Percentiles rank a stretch among this genome's conserved stretches.
Evolutionary conservation across 1,284 basidiomycete species (phyloP).

Genomic region (Anthracocystis panici-leucophaei): DNA sequence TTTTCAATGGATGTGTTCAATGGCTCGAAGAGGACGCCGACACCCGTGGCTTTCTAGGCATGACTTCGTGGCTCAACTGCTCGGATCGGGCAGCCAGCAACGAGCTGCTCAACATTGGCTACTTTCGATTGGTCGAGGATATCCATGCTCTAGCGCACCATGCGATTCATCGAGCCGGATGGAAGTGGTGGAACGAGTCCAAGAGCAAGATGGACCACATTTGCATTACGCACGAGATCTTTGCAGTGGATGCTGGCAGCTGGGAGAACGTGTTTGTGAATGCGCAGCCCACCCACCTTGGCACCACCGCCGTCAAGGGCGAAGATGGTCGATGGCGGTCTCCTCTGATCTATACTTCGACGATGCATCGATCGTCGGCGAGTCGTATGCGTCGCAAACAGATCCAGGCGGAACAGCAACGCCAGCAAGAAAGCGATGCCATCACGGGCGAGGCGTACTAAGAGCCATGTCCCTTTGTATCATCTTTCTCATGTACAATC

Average conservation of each 20-base stretch:
- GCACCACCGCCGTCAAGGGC: constrained; percentile 19
- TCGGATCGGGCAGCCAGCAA: constrained; percentile 23
- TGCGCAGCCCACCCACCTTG: constrained; percentile 28
- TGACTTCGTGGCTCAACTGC: constrained; percentile 37
- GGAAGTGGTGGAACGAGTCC: constrained; percentile 41
- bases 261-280: constrained; percentile 38
- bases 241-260: constrained; percentile 13
- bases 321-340: constrained; percentile 30
- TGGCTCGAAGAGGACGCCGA: constrained; percentile 34
- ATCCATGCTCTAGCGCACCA: constrained; percentile 33
- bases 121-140: constrained; percentile 34
- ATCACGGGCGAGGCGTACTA: constrained; percentile 17
- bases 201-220: constrained; percentile 19
- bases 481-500: background rate
- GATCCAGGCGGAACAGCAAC: constrained; percentile 19
- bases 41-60: constrained; percentile 33
- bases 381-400: constrained; percentile 27
- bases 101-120: constrained; percentile 30
- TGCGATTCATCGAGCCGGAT: constrained; percentile 16
- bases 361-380: constrained; percentile 14
- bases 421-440: constrained; percentile 19
- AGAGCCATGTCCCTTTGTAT: background rate
- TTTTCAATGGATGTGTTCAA: constrained; percentile 19
- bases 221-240: constrained; percentile 36
- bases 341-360: constrained; percentile 18